Base-by-base conservation (phyloP, 2,329 filamentous ascomycete species). In the Colletotrichum siamense region DNA sequence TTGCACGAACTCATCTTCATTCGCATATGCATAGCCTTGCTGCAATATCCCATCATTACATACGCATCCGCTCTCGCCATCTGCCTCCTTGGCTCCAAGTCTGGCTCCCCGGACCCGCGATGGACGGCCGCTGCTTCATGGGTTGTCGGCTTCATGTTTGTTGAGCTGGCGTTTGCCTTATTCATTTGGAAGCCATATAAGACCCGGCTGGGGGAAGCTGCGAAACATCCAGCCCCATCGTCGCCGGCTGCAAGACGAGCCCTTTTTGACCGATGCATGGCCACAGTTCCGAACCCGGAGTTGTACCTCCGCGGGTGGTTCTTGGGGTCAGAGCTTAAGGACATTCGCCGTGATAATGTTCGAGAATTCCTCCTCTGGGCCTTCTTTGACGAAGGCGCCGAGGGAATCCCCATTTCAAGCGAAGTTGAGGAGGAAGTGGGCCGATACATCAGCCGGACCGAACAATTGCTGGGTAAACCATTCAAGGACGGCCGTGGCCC, bases 351-450 rank as follows among this genome's bases (percentile, higher is more conserved):
- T n/a, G 92, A 94, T n/a, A 94, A 95, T 79, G 83, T 95, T 69
- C 89, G 88, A 78, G 91, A 94, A 77, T 95, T 94, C 79, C 82
- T 94, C 26, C 86, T 90, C 10, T 95, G 94, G 94, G 92, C 91
- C 2, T 92, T 95, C 80, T 90, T 93, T 75, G 92, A 93, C 71
- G 78, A 74, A 7, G 82, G 81, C 1, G 83, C 83, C 6, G 82
- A 85, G 7, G 79, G 81, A 0, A 85, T 87, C 8, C 12, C 44
- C 2, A 24, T 6, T 52, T 22, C 44, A 22, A 66, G 24, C 26
- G 39, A 52, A 8, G 24, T 49, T 15, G 81, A 86, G 8, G 79
- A 83, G 5, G 88, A 90, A 69, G 74, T 89, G 30, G 84, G 88
- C 8, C 82, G 82, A 24, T 89, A 87, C 72, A 79, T 94, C 39